These are phyloP conservation scores for Truncatella angustata DNA, from an alignment of 2,329 filamentous ascomycete genomes.

Conservation along the genomic window DNA sequence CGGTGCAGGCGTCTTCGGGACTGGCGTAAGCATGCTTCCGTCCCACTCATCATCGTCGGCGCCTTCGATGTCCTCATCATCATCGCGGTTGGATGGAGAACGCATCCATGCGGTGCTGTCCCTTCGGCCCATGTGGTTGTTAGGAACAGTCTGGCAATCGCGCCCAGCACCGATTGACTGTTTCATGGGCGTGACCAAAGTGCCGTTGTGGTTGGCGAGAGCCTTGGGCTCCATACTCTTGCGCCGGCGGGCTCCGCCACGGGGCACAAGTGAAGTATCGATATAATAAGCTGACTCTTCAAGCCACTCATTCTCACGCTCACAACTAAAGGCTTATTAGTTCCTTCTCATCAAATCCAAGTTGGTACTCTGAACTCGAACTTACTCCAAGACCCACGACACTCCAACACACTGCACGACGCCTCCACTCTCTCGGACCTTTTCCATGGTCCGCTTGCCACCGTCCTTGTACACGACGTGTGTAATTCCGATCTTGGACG, in stretches of 20 bases:
- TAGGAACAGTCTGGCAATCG: slow-evolving; percentile 39
- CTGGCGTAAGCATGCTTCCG: slow-evolving; percentile 49
- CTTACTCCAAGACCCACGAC: slow-evolving; percentile 85
- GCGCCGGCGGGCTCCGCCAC: slow-evolving; percentile 68
- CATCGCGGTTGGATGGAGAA: slow-evolving; percentile 46
- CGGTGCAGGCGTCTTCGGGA: slow-evolving; percentile 58
- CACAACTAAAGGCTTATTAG: slow-evolving; percentile 55
- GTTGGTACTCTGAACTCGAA: slow-evolving; percentile 20
- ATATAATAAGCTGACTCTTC: slow-evolving; percentile 70
- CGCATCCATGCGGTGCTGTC: slow-evolving; percentile 55
- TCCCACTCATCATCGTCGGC: slow-evolving; percentile 34
- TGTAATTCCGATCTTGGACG: slow-evolving; percentile 69
- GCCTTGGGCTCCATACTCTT: slow-evolving; percentile 80
- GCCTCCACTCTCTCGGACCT: slow-evolving; percentile 69
- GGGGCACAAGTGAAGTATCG: slow-evolving; percentile 64
- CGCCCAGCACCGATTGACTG: slow-evolving; percentile 26
- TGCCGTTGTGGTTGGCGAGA: slow-evolving; percentile 67
- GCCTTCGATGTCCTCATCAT: slow-evolving; percentile 20
- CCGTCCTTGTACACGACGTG: slow-evolving; percentile 92
- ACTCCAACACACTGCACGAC: slow-evolving; percentile 84
- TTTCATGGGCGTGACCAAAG: slow-evolving; percentile 46
- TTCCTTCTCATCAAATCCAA: slow-evolving; percentile 1
- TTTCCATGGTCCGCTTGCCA: slow-evolving; percentile 75
- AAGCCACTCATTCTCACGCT: slow-evolving; percentile 73
- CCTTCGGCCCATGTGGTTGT: slow-evolving; percentile 49